phyloP scores from a whole-genome alignment of 2,329 filamentous ascomycete species.

The Botrytis cinerea region DNA sequence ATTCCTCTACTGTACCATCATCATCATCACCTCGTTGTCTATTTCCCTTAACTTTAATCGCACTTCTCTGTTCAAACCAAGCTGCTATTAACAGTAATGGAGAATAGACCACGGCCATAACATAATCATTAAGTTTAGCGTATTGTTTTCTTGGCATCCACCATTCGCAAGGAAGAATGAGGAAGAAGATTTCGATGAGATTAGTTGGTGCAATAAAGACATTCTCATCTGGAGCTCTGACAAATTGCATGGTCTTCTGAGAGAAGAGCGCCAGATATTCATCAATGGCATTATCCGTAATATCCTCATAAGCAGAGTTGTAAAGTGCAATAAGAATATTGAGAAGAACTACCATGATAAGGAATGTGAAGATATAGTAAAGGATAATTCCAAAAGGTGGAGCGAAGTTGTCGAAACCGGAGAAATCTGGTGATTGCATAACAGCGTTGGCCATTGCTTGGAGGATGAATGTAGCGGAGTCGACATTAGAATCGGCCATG shows the following conservation, averaged over 20 bases:
- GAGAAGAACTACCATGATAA: slow-evolving; percentile 90
- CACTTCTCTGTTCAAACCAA: slow-evolving; percentile 66
- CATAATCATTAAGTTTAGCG: slow-evolving; percentile 78
- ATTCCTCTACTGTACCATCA: slow-evolving; percentile 86
- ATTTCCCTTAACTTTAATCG: slow-evolving; percentile 69
- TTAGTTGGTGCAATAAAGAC: slow-evolving; percentile 98
- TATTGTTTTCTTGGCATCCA: slow-evolving; percentile 80
- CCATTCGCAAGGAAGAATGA: slow-evolving; percentile 88
- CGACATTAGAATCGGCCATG: slow-evolving; percentile 70
- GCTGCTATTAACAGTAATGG: slow-evolving; percentile 81
- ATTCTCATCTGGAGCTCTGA: slow-evolving; percentile 95
- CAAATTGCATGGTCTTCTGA: slow-evolving; percentile 94
- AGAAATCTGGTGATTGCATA: slow-evolving; percentile 89
- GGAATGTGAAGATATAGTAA: slow-evolving; percentile 97
- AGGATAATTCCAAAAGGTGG: slow-evolving; percentile 92
- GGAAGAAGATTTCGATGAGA: slow-evolving; percentile 79
- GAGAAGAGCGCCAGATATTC: slow-evolving; percentile 93
- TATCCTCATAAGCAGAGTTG: slow-evolving; percentile 90
- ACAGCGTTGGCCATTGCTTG: slow-evolving; percentile 86
- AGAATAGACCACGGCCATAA: slow-evolving; percentile 85
- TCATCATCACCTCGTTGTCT: slow-evolving; percentile 80
- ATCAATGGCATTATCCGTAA: slow-evolving; percentile 82
- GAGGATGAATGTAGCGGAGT: slow-evolving; percentile 71
- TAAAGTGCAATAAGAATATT: slow-evolving; percentile 98
- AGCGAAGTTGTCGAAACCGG: slow-evolving; percentile 83